Evolutionary conservation across 192 early-diverging fungal genomes (phyloP), one percentile per base, ranked within the genome.

Genomic region (Coemansia sp.): DNA sequence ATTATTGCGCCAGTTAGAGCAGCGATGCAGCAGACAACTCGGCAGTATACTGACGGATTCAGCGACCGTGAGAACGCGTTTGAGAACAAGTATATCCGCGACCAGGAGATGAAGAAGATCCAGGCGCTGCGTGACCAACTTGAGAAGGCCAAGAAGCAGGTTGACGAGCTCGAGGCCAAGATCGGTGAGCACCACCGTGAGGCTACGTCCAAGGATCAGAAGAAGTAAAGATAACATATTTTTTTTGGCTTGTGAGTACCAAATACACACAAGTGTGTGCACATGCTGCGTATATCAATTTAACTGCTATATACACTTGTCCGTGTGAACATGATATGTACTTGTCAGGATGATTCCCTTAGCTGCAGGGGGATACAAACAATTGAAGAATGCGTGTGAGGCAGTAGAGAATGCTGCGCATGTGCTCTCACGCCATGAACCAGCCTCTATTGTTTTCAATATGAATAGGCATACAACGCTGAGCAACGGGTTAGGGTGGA

Each of bases 81-180:
- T 12, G 83, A 85, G 73, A 85, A 80, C 83, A 74, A 73, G 78
- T 85, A 80, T 55, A 76, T 80, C 34, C 83, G 69, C 76, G 70
- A 85, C 40, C 74, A 67, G 67, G 75, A 85, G 71, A 66, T 55
- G 69, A 75, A 67, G 38, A 63, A 85, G 73, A 33, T 85, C 36
- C 38, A 72, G 75, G 63, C 62, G 2, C 69, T 85, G 42, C 61
- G 70, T 40, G 71, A 68, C 55, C 62, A 80, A 70, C 78, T 85
- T 22, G 73, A 62, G 5, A 64, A 71, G 63, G 72, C 70, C n/a
- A 38, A 77, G 78, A 70, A 80, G 64, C 47, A 76, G 42, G 51
- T 71, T 31, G 67, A 72, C 13, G 73, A 77, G 36, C 65, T 85
- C 1, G 57, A 74, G 71, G 64, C 63, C 22, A 62, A 85, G 69